Evolutionary conservation across 2,329 filamentous ascomycete species (phyloP).

Genomic region (Arthrobotrys pseudoclavata): DNA sequence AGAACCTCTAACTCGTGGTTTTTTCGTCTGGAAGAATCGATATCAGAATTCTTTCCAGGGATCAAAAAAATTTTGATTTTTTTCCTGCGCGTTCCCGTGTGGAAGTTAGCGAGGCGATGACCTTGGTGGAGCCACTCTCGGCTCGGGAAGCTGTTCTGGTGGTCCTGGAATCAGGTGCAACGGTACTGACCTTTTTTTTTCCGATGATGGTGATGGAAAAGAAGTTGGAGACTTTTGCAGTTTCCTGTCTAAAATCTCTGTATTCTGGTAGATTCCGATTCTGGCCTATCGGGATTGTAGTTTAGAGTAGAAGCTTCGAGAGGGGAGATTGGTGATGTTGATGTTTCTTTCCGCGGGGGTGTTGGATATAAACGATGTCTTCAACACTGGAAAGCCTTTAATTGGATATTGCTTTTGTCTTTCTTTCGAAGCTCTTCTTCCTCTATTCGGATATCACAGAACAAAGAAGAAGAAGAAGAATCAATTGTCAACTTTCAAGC

Average conservation of each 20-base stretch:
- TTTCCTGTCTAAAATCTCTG: conserved; percentile 48
- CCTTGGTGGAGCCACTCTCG: conserved; percentile 19
- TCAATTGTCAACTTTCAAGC: conserved; percentile 4
- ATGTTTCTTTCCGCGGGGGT: conserved; percentile 31
- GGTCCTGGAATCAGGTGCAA: conserved; percentile 12
- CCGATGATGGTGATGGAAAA: not conserved
- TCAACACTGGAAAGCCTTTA: conserved; percentile 35
- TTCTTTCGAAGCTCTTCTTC: conserved; percentile 10
- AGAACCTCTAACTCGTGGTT: conserved; percentile 1
- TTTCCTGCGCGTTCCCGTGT: conserved; percentile 48
- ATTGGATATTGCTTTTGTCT: not conserved
- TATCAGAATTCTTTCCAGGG: conserved; percentile 31
- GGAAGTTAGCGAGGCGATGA: conserved; percentile 33
- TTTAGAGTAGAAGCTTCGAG: conserved; percentile 4
- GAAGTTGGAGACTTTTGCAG: conserved; percentile 29
- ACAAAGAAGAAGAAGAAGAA: not conserved
- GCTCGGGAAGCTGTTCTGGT: conserved; percentile 10
- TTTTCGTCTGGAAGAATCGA: conserved; percentile 39
- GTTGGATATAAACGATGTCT: conserved; percentile 50
- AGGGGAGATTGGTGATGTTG: conserved; percentile 14
- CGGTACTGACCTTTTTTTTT: conserved; percentile 21
- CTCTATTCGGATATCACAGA: conserved; percentile 5
- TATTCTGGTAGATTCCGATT: conserved; percentile 17
- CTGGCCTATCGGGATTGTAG: too few relatives aligned
- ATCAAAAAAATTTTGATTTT: conserved; percentile 10